Evolutionary conservation across 2,329 filamentous ascomycete genomes (phyloP).

Genomic region (Dactylellina parvicollis): DNA sequence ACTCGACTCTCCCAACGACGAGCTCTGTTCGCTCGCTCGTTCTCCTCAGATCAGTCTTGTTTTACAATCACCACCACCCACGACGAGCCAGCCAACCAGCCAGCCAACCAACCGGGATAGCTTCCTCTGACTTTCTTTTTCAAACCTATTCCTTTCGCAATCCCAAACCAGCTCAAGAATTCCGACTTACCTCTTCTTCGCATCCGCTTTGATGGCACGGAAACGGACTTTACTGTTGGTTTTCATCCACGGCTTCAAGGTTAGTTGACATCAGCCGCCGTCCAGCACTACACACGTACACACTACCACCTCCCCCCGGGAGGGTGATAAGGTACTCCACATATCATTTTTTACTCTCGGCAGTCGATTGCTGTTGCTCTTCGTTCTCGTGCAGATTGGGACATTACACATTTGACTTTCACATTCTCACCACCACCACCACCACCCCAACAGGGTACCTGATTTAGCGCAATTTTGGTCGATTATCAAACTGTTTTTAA

Average conservation of each 20-base stretch:
- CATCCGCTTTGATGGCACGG: constrained; percentile 60
- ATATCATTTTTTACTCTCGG: constrained; percentile 38
- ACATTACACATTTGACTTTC: constrained; percentile 15
- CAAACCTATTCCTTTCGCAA: constrained; percentile 10
- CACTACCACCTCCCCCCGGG: constrained; percentile 26
- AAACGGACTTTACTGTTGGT: constrained; percentile 82
- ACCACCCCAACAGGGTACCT: constrained; percentile 15
- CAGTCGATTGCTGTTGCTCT: constrained; percentile 17
- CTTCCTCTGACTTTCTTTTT: constrained; percentile 42
- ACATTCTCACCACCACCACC: background rate
- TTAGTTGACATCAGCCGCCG: constrained; percentile 59
- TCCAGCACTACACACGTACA: constrained; percentile 8
- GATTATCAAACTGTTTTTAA: constrained; percentile 32
- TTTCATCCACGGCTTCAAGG: constrained; percentile 91
- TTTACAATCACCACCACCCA: constrained; percentile 10
- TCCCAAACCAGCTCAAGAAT: constrained; percentile 32
- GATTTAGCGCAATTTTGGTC: constrained; percentile 47
- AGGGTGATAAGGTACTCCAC: constrained; percentile 42
- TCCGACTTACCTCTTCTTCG: constrained; percentile 37
- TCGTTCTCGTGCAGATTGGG: constrained; percentile 17
- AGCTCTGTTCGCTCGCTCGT: constrained; percentile 25
- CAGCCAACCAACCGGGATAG: constrained; percentile 19
- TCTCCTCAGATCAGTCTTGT: constrained; percentile 21
- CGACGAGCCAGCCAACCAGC: background rate
- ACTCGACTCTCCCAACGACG: constrained; percentile 15